Evolutionary conservation across 495 filamentous ascomycete genomes (phyloP), one percentile per base, ranked within the genome.

Genomic region (Pseudoneurospora amorphoporcata): DNA sequence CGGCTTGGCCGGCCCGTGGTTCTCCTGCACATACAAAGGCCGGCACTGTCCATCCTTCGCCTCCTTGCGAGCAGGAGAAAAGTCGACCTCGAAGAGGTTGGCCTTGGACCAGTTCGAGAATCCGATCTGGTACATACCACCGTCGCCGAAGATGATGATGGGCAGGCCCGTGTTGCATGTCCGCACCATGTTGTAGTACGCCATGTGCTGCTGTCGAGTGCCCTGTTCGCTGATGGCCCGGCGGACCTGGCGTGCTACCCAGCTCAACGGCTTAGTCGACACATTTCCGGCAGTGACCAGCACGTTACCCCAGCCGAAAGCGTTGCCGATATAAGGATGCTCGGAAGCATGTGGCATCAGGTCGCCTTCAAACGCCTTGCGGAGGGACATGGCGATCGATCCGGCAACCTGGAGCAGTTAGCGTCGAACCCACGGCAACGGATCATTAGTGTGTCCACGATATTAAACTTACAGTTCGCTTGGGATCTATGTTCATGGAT

Each of bases 21-120:
- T 81, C 23, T 79, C 76, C 72, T 82, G 81, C 45, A 81, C 77
- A 39, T 76, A 80, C 1, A 41, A 71, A 8, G 76, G 74, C 29
- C 47, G 68, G 23, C 73, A 77, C 3, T 72, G 45, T 23, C 32
- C 41, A 6, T 38, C 37, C 16, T 42, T 39, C 16, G 8, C 47
- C n/a, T 12, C 37, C 53, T 65, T 72, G 9, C 72, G 61, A n/a
- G 84, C 84, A 0, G 81, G 76, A 8, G 80, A 76, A 76, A 86
- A 84, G 72, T 86, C 83, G n/a, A 81, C 70, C 16, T 81, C 69
- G 68, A 82, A 84, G 68, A 86, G 71, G 4, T 79, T 78, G 8
- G 79, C 80, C 70, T 83, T 84, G 53, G 77, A 45, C 84, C 84
- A 86, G 73, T 85, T 85, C 9, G 79, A 82, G 70, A 83, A 84